Percentiles rank a stretch among this genome's conserved stretches.
Conservation (phyloP, 306 rosid species). For the Ochetophila trinervis region DNA sequence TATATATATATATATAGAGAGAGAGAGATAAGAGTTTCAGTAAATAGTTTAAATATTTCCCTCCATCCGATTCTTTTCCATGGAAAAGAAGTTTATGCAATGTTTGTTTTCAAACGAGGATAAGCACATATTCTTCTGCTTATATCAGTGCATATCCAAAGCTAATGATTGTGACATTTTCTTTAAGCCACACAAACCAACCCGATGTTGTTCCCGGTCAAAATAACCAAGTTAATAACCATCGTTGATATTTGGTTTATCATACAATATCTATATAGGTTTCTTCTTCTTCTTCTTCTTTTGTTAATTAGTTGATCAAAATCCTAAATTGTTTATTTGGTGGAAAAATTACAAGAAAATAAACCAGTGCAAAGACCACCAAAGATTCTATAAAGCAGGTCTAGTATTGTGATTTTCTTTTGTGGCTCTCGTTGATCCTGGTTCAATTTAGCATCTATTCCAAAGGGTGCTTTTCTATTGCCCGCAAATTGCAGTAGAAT, state of each 20-base stretch:
- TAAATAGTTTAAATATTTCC: too few species aligned
- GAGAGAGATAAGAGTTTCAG: too few species aligned
- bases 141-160: slow-evolving; percentile 9
- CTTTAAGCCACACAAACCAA: too few species aligned
- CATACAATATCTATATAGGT: too few species aligned
- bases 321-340: too few species aligned
- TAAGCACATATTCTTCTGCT: slow-evolving; percentile 6
- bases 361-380: slow-evolving; percentile 1
- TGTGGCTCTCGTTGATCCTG: slow-evolving; percentile 24
- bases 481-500: neutral
- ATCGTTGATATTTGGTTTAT: too few species aligned
- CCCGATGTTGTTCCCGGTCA: too few species aligned
- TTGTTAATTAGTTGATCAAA: too few species aligned
- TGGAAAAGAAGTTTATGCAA: neutral
- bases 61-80: neutral
- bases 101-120: slow-evolving; percentile 12
- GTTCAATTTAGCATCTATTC: slow-evolving; percentile 7
- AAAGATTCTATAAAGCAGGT: slow-evolving; percentile 18
- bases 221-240: too few species aligned
- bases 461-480: slow-evolving; percentile 16
- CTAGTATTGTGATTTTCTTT: neutral
- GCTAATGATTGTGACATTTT: neutral
- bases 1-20: neutral
- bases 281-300: too few species aligned
- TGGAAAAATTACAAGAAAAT: neutral